These are phyloP conservation scores for Phytopythium cucurbitacearum DNA, from an alignment of 352 stramenopile genomes.

Conservation along the genomic window DNA sequence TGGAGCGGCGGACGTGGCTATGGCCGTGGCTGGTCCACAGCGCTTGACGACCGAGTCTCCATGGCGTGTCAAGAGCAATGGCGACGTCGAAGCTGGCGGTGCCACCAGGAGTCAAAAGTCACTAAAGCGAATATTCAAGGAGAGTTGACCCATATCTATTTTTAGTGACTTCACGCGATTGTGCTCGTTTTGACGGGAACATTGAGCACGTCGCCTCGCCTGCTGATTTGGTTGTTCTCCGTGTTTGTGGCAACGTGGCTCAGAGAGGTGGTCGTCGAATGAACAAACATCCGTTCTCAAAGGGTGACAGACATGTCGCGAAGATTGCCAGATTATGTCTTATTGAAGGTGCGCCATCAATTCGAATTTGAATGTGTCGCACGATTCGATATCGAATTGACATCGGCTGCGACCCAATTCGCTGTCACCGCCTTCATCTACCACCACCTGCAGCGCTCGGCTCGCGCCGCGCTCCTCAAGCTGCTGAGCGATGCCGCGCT, in stretches of 20 bases:
- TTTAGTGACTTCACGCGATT: no score
- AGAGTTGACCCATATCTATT: background rate
- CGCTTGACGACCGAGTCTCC: constrained; percentile 4
- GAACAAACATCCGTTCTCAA: no score
- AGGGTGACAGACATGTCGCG: background rate
- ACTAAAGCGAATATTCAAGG: background rate
- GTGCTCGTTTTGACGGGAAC: no score
- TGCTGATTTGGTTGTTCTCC: constrained; percentile 4
- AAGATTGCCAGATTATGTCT: background rate
- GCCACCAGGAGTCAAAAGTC: background rate
- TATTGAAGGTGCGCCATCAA: background rate
- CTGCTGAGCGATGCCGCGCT: constrained; percentile 74
- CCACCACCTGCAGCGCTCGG: background rate
- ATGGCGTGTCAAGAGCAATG: background rate
- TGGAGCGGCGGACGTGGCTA: background rate
- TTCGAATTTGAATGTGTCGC: background rate
- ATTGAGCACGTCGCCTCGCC: constrained; percentile 3
- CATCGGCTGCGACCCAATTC: background rate
- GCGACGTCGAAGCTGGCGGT: background rate
- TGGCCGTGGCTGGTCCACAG: constrained; percentile 3
- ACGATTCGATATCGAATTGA: constrained; percentile 4
- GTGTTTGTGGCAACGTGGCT: constrained; percentile 5
- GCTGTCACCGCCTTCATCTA: background rate
- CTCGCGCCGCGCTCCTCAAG: background rate
- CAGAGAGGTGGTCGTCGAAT: background rate